Conservation (phyloP, 495 filamentous ascomycete species). For the Beverwykella pulmonaria region DNA sequence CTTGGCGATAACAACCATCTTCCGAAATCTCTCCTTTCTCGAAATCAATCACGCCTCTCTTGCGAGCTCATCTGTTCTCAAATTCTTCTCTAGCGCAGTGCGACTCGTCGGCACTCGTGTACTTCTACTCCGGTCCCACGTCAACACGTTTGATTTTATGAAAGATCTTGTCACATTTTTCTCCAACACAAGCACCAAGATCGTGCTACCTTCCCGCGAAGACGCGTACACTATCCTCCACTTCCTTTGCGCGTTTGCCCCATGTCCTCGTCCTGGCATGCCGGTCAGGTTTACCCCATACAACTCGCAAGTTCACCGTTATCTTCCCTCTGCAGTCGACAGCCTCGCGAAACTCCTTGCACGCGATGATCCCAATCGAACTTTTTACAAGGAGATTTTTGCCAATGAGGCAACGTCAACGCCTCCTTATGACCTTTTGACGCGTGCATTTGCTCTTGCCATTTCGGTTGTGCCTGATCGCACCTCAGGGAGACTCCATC, state of each 20-base stretch:
- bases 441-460: slow-evolving; percentile 83
- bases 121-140: slow-evolving; percentile 75
- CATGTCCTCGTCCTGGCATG: slow-evolving; percentile 61
- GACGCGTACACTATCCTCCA: slow-evolving; percentile 85
- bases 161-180: slow-evolving; percentile 89
- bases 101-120: slow-evolving; percentile 87
- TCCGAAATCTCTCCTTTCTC: slow-evolving; percentile 88
- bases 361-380: slow-evolving; percentile 89
- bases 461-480: slow-evolving; percentile 80
- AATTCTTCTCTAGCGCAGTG: slow-evolving; percentile 78
- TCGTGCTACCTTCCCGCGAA: slow-evolving; percentile 83
- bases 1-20: slow-evolving; percentile 86
- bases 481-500: slow-evolving; percentile 9
- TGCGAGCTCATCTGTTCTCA: slow-evolving; percentile 72
- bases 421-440: slow-evolving; percentile 78
- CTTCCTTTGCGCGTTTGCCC: slow-evolving; percentile 88
- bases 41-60: slow-evolving; percentile 73
- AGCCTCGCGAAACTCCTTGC: slow-evolving; percentile 89
- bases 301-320: slow-evolving; percentile 78
- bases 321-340: slow-evolving; percentile 87
- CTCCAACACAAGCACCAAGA: slow-evolving; percentile 78
- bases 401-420: slow-evolving; percentile 63
- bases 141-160: slow-evolving; percentile 91
- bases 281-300: slow-evolving; percentile 71
- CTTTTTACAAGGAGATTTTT: slow-evolving; percentile 79